phyloP scores from a whole-genome alignment of 495 filamentous ascomycete genomes.

The Endocarpon pusillum region DNA sequence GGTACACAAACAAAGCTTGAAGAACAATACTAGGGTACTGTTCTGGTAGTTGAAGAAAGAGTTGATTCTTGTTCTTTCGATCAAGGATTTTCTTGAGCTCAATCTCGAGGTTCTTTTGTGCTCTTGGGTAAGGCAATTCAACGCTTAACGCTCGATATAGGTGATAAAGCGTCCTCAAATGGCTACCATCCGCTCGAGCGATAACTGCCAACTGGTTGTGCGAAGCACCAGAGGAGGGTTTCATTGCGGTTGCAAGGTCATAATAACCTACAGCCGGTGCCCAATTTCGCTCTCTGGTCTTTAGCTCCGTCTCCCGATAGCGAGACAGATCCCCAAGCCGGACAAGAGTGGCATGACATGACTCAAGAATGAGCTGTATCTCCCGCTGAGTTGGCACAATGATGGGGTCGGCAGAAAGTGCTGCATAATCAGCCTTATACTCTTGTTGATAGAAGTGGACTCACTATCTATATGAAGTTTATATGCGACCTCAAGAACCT shows the following conservation, averaged over 20 bases:
- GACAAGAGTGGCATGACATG: constrained; percentile 71
- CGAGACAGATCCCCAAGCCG: constrained; percentile 81
- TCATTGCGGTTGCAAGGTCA: constrained; percentile 56
- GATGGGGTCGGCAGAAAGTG: no score
- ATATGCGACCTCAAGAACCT: constrained; percentile 53
- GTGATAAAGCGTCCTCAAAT: constrained; percentile 73
- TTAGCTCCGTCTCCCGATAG: constrained; percentile 61
- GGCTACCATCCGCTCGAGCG: constrained; percentile 52
- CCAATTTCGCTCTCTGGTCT: constrained; percentile 53
- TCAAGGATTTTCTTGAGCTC: constrained; percentile 59
- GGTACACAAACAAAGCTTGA: constrained; percentile 66
- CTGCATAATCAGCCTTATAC: no score
- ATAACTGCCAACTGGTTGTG: constrained; percentile 86
- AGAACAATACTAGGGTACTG: constrained; percentile 37
- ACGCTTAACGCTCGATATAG: constrained; percentile 67
- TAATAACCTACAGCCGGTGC: constrained; percentile 74
- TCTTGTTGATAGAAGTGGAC: constrained; percentile 5
- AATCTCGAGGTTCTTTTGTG: constrained; percentile 55
- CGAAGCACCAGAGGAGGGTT: constrained; percentile 60
- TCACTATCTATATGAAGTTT: constrained; percentile 46
- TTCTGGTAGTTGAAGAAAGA: constrained; percentile 28
- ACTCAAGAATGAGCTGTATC: constrained; percentile 42
- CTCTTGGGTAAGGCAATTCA: constrained; percentile 53
- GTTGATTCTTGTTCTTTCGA: constrained; percentile 40
- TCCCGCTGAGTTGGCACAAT: no score